Evolutionary conservation across 2,329 filamentous ascomycete species (phyloP), one percentile per base, ranked within the genome.

Genomic region (Hirsutella rhossiliensis): DNA sequence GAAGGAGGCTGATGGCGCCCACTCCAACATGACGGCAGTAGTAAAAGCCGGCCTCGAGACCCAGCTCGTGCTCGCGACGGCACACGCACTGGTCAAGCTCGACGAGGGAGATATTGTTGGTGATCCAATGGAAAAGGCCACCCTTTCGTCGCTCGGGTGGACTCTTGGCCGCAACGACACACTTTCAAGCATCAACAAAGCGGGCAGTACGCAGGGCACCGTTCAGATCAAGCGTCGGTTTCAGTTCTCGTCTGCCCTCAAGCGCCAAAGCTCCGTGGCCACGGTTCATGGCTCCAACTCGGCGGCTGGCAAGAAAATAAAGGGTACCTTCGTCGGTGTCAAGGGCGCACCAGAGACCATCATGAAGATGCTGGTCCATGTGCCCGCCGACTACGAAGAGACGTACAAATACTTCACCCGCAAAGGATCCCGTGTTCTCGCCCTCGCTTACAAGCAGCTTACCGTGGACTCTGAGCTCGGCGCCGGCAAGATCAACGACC

Each of bases 91-190:
- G 27, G 94, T 98, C 41, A 96, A 90, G 61, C 75, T 98, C 15
- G 92, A 98, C 52, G 92, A 98, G 61, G 92, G 92, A 18, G 92
- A 98, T 12, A 84, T 97, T 53, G 92, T 98, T 38, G 92, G 92
- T 56, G 92, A 98, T 58, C 92, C 92, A 2, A 98, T 98, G 92
- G 92, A 98, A 61, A 97, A 97, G 66, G 92, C 92, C 38, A 97
- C 92, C 2, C 71, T 98, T 27, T 71, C 75, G 41, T 88, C 90
- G 45, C 80, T 98, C 11, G 89, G 90, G 43, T 98, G 92, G 92
- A 81, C 76, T 45, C 75, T 98, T n/a, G 89, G 89, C 40, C 83
- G 80, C 56, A 92, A 95, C 52, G 90, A 98, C 56, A 81, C 76
- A 29, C 75, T 98, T 15, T 79, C 79, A 27, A 84, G 80, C 62